Base-by-base conservation (phyloP, 140 eudicot species). In the Anethum foeniculum region DNA sequence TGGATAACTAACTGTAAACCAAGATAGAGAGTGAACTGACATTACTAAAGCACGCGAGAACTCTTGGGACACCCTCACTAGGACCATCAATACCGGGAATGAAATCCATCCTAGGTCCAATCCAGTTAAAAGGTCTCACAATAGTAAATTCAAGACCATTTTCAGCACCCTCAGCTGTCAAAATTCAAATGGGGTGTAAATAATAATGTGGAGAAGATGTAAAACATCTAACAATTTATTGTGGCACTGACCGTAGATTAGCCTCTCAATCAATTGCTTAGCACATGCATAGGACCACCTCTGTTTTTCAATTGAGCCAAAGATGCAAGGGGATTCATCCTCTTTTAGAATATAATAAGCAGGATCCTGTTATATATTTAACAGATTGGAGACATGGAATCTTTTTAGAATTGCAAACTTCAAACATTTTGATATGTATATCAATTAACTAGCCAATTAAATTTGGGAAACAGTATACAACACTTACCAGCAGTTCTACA, bases 281-380 rank as follows among this genome's bases (percentile, higher is more conserved):
- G 99, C 99, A 88, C 99, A 94, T 56, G 99, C 99, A 76, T 94
- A 94, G 36, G 99, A 94, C 99, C 99, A 94, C 86, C 99, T 92
- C 86, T 94, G 99, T 87, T 92, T 94, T 88, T 94, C 97, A 84
- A 94, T 94, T 64, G 98, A 85, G 52, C 98, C 98, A 86, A 94
- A 94, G 79, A 94, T 94, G 96, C 98, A 94, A 71, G 98, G 98
- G 38, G 98, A 94, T 10, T 85, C 76, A 74, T 94, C 95, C 85
- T 94, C 99, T 77, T 85, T 86, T 4, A 94, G 96, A 56, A 94
- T 73, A 86, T 83, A 94, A 86, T 94, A 94, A 11, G 90, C 88
- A 76, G 99, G 99, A 90, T 94, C 99, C 99, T 94, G 91, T 69
- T 41, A 80, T 71, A 79, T 32, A n/a, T 56, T 48, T 76, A 78